Percentiles rank a stretch among this genome's conserved stretches.
Evolutionary conservation across 345 rosid genomes (phyloP).

Genomic region (Syzygium grande): DNA sequence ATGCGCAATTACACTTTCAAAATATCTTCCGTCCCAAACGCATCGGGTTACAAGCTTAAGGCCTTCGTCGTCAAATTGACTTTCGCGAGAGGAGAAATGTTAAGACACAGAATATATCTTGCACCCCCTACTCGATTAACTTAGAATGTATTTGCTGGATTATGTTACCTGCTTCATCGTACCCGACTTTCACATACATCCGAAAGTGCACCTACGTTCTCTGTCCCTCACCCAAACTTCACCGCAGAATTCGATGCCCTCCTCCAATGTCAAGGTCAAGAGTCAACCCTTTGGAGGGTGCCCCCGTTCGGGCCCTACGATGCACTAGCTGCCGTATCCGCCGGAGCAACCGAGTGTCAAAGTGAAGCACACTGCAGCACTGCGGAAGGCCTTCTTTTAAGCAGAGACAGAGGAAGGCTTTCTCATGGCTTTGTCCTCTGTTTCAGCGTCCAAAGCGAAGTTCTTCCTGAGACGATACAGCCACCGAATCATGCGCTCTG

Average conservation of each 20-base stretch:
- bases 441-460: not conserved
- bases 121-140: too few species aligned
- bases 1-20: too few species aligned
- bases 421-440: not conserved
- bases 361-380: not conserved
- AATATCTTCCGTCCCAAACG: too few species aligned
- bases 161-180: not conserved
- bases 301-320: not conserved
- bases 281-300: not conserved
- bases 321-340: not conserved
- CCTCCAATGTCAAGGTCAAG: not conserved
- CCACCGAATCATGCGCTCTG: not conserved
- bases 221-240: not conserved
- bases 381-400: not conserved
- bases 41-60: not conserved
- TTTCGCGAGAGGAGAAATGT: not conserved
- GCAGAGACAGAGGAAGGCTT: not conserved
- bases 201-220: not conserved
- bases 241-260: not conserved
- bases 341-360: not conserved
- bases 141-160: too few species aligned
- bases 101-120: not conserved
- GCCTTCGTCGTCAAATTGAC: not conserved
- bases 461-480: not conserved
- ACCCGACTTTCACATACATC: not conserved